These are phyloP conservation scores for Saccharomycopsis olivae DNA, from an alignment of 805 yeast genomes.

Conservation along the genomic window DNA sequence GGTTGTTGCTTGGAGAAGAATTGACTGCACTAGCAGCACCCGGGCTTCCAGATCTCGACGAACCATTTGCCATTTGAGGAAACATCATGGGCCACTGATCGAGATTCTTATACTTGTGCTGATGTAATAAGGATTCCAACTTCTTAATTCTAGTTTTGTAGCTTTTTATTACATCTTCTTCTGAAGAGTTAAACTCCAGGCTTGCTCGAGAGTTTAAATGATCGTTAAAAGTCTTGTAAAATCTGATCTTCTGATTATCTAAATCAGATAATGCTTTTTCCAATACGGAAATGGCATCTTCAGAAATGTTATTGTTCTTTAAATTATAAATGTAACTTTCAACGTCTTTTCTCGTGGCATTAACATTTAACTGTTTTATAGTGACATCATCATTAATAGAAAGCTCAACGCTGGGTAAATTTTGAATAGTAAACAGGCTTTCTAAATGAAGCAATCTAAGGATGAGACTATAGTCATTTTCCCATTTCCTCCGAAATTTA, in stretches of 20 bases:
- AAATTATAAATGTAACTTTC: conserved; percentile 29
- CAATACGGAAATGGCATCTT: conserved; percentile 28
- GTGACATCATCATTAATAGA: conserved; percentile 4
- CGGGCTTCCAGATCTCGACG: conserved; percentile 12
- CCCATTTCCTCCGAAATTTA: conserved; percentile 50
- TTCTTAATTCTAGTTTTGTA: conserved; percentile 65
- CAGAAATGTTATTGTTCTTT: conserved; percentile 22
- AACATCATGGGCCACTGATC: conserved; percentile 30
- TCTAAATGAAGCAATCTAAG: conserved; percentile 26
- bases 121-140: conserved; percentile 68
- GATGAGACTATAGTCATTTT: conserved; percentile 43
- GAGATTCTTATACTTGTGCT: conserved; percentile 50
- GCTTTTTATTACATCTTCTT: conserved; percentile 39
- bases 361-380: conserved; percentile 18
- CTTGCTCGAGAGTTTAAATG: conserved; percentile 6
- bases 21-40: not conserved
- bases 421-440: conserved; percentile 12
- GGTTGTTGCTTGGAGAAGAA: not conserved
- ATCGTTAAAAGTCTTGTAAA: conserved; percentile 12
- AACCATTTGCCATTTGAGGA: not conserved
- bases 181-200: conserved; percentile 6
- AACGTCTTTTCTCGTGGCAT: conserved; percentile 23
- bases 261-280: conserved; percentile 29
- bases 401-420: conserved; percentile 4
- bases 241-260: conserved; percentile 15